phyloP scores from a whole-genome alignment of 2,329 filamentous ascomycete species.

The Volutella citrinella region DNA sequence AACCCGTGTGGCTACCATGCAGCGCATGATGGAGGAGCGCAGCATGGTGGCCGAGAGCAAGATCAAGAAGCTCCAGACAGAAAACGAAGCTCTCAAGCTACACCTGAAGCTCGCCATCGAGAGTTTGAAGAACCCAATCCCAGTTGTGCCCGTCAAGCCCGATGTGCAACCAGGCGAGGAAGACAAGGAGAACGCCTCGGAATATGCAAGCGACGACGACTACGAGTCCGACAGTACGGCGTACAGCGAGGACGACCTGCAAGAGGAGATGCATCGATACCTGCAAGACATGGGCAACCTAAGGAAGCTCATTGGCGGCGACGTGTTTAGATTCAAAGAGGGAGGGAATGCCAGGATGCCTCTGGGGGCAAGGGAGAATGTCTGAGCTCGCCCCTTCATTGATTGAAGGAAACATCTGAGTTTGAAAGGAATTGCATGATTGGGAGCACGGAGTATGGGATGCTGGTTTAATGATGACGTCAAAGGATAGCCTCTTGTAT shows the following conservation, averaged over 20 bases:
- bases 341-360: constrained; percentile 55
- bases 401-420: too few species aligned
- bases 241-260: constrained; percentile 62
- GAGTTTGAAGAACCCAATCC: constrained; percentile 89
- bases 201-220: constrained; percentile 59
- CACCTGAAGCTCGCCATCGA: constrained; percentile 85
- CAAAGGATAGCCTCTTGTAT: constrained; percentile 8
- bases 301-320: constrained; percentile 64
- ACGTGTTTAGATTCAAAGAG: constrained; percentile 66
- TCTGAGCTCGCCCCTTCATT: too few species aligned
- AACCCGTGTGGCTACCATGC: constrained; percentile 82
- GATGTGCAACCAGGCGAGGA: constrained; percentile 34
- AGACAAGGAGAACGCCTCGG: constrained; percentile 40
- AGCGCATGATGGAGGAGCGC: constrained; percentile 93
- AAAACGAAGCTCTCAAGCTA: constrained; percentile 85
- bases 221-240: constrained; percentile 44
- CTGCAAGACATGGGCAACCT: constrained; percentile 78
- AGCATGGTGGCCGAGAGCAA: constrained; percentile 89
- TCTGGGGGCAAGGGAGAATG: constrained; percentile 43
- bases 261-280: constrained; percentile 81
- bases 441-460: constrained; percentile 30
- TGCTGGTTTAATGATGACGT: constrained; percentile 16
- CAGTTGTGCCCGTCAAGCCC: constrained; percentile 45
- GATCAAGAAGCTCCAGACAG: constrained; percentile 82
- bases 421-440: constrained; percentile 16